These are phyloP conservation scores for Xerophyta viscosa DNA, from an alignment of 106 monocot species.

Conservation along the genomic window DNA sequence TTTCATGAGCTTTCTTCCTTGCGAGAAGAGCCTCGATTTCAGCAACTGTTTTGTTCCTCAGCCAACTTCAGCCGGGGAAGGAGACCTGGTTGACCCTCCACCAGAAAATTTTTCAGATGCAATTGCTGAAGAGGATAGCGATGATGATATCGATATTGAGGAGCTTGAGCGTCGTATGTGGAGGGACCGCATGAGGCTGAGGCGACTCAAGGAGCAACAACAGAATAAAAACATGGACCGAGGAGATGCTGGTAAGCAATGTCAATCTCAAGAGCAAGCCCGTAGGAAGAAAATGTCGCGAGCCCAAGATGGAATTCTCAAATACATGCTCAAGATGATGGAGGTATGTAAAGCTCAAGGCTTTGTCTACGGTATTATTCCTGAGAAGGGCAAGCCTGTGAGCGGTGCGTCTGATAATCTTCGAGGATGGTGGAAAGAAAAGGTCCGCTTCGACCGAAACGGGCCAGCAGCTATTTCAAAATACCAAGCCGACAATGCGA, in stretches of 20 bases:
- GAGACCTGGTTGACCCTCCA: constrained; percentile 8
- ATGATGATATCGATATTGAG: constrained; percentile 9
- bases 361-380: constrained; percentile 35
- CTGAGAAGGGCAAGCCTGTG: constrained; percentile 38
- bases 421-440: constrained; percentile 39
- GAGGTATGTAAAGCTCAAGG: constrained; percentile 39
- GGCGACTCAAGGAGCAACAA: constrained; percentile 18
- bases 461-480: constrained; percentile 28
- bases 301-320: constrained; percentile 37
- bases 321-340: constrained; percentile 44
- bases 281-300: constrained; percentile 35
- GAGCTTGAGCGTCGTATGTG: constrained; percentile 13
- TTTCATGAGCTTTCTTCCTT: constrained; percentile 5
- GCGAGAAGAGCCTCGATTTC: constrained; percentile 4
- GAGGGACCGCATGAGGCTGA: constrained; percentile 7
- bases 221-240: constrained; percentile 15
- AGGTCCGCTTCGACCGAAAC: constrained; percentile 29
- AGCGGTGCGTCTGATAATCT: constrained; percentile 38
- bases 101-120: constrained; percentile 3
- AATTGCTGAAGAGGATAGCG: constrained; percentile 6
- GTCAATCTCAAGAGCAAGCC: constrained; percentile 18
- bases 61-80: not conserved
- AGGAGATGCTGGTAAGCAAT: constrained; percentile 13
- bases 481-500: constrained; percentile 10
- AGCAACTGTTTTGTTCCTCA: constrained; percentile 2